These are phyloP conservation scores for Fragaria nilgerrensis DNA, from an alignment of 306 rosid species.

Conservation along the genomic window DNA sequence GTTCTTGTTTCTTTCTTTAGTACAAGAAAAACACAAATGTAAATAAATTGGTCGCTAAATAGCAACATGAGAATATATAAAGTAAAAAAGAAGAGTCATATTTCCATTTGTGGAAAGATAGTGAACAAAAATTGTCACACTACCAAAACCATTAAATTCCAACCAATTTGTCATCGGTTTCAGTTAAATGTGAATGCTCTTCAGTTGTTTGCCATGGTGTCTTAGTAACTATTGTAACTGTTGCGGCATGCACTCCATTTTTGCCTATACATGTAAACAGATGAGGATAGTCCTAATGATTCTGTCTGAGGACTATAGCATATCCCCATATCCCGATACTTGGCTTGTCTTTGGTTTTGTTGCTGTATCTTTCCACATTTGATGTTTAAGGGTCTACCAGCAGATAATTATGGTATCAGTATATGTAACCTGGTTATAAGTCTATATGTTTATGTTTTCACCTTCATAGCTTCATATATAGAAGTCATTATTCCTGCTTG, in stretches of 20 bases:
- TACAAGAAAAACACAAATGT: neutral
- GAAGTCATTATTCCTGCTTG: neutral
- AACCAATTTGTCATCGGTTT: no score
- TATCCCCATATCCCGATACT: neutral
- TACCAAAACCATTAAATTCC: no score
- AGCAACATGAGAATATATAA: neutral
- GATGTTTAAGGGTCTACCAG: neutral
- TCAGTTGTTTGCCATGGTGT: no score
- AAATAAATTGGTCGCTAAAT: neutral
- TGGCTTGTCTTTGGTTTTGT: neutral
- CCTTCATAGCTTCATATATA: neutral
- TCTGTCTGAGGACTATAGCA: no score
- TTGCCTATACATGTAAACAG: no score
- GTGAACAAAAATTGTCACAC: no score
- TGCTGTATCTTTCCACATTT: neutral
- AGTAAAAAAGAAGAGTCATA: neutral
- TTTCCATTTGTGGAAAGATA: neutral
- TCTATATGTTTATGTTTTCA: neutral
- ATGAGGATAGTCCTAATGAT: no score
- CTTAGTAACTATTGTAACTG: no score
- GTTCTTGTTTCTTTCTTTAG: neutral
- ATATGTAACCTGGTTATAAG: neutral
- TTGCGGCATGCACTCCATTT: no score
- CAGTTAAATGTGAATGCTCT: no score
- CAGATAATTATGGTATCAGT: neutral